A percentile compares a stretch with the other conserved stretches of the same genome.
Conservation (phyloP, 2,329 filamentous ascomycete species). For the Mariannaea sp. region DNA sequence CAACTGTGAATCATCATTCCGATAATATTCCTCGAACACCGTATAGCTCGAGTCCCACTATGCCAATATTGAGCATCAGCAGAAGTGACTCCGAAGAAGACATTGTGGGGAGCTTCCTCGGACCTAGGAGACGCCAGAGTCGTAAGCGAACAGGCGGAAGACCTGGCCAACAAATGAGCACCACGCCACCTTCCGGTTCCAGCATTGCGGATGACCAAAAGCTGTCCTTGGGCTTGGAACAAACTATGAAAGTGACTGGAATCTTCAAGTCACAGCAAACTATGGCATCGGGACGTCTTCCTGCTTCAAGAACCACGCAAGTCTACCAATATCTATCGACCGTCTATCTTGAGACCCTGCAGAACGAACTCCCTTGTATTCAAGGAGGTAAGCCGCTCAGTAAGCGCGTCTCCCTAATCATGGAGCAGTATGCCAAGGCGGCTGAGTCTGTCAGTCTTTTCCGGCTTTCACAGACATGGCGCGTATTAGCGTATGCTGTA, state of each 20-base stretch:
- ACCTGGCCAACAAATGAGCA: constrained; percentile 53
- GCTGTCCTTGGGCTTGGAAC: constrained; percentile 58
- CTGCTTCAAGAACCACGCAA: constrained; percentile 54
- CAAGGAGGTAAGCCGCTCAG: constrained; percentile 47
- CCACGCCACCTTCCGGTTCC: constrained; percentile 56
- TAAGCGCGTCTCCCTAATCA: constrained; percentile 54
- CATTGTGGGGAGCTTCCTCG: constrained; percentile 63
- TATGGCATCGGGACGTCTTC: constrained; percentile 65
- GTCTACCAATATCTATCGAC: constrained; percentile 61
- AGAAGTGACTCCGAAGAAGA: constrained; percentile 70
- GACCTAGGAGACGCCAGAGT: constrained; percentile 47
- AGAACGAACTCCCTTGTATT: constrained; percentile 52
- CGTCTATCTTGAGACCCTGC: constrained; percentile 60
- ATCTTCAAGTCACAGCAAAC: constrained; percentile 63
- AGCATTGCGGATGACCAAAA: constrained; percentile 42
- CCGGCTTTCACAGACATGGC: constrained; percentile 68
- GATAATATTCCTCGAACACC: constrained; percentile 46
- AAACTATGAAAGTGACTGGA: constrained; percentile 62
- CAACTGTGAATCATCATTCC: constrained; percentile 43
- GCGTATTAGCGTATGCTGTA: constrained; percentile 62
- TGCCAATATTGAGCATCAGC: constrained; percentile 59
- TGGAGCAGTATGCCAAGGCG: constrained; percentile 62
- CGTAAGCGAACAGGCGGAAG: constrained; percentile 52
- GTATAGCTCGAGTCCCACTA: constrained; percentile 55
- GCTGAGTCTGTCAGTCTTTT: constrained; percentile 62